Evolutionary conservation across 495 filamentous ascomycete genomes (phyloP).

Genomic region (Pyrenopolyporus hunteri): DNA sequence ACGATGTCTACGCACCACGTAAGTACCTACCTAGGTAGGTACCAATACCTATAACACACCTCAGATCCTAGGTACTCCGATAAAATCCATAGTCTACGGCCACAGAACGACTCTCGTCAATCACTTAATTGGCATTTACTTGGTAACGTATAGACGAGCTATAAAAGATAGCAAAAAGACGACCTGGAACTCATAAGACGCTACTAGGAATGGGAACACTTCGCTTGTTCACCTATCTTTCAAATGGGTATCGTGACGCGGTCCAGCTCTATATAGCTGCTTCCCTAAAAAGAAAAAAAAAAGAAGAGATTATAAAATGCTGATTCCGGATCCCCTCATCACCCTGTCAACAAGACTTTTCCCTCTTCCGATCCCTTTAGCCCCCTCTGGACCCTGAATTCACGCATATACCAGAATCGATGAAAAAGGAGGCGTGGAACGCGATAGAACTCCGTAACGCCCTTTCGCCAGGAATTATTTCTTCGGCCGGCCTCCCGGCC

Average conservation of each 20-base stretch:
- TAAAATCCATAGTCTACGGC: no score
- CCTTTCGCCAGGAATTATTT: not conserved
- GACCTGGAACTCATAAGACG: no score
- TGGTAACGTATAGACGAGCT: no score
- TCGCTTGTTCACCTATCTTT: conserved; percentile 22
- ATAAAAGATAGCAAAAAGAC: no score
- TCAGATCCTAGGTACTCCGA: no score
- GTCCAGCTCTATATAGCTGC: conserved; percentile 33
- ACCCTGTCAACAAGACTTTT: conserved; percentile 12
- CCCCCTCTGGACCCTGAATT: not conserved
- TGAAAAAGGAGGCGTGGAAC: not conserved
- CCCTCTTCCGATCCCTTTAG: not conserved
- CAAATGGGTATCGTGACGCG: conserved; percentile 31
- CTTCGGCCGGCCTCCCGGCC: conserved; percentile 1
- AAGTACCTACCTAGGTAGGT: not conserved
- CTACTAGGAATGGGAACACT: no score
- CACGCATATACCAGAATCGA: not conserved
- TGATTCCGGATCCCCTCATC: not conserved
- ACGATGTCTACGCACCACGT: not conserved
- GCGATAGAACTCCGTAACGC: conserved; percentile 16
- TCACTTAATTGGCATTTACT: no score
- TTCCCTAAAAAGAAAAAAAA: conserved; percentile 1
- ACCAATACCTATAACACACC: no score
- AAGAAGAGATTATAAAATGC: no score
- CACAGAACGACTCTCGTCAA: no score